phyloP scores from a whole-genome alignment of 1,284 basidiomycete species.

The Neonothopanus nambi region DNA sequence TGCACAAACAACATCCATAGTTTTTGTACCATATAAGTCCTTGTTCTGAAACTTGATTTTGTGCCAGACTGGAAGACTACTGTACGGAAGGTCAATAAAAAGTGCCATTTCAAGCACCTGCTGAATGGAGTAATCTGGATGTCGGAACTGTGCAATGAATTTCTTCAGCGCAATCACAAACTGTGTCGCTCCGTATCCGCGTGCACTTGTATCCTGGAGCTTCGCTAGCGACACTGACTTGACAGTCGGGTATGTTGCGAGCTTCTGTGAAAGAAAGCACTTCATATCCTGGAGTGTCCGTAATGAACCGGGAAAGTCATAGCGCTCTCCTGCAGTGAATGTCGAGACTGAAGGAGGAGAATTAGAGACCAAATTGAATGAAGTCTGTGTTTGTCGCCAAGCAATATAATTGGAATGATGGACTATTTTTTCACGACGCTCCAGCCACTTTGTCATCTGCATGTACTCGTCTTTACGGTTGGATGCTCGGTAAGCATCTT shows the following conservation, averaged over 20 bases:
- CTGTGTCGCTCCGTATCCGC: background rate
- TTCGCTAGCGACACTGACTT: conserved; percentile 1
- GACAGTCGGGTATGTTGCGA: background rate
- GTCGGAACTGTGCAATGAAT: background rate
- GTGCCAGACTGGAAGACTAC: background rate
- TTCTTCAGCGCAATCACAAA: background rate
- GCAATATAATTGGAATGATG: background rate
- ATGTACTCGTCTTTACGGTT: too few relatives aligned
- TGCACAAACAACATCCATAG: background rate
- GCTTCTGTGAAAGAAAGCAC: background rate
- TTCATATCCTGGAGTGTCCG: background rate
- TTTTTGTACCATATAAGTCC: background rate
- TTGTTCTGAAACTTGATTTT: conserved; percentile 1
- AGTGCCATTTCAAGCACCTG: background rate
- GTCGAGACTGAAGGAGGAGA: too few relatives aligned
- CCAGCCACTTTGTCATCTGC: too few relatives aligned
- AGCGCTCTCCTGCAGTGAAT: too few relatives aligned
- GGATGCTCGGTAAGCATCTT: too few relatives aligned
- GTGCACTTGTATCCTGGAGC: background rate
- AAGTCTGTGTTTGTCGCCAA: background rate
- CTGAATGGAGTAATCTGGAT: background rate
- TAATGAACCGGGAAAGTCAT: conserved; percentile 1
- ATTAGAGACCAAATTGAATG: too few relatives aligned
- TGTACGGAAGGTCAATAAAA: background rate
- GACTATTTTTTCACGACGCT: background rate